A percentile compares a stretch with the other conserved stretches of the same genome.
Conservation (phyloP, 176 grass and related monocot species). For the Pontederia paniculata region DNA sequence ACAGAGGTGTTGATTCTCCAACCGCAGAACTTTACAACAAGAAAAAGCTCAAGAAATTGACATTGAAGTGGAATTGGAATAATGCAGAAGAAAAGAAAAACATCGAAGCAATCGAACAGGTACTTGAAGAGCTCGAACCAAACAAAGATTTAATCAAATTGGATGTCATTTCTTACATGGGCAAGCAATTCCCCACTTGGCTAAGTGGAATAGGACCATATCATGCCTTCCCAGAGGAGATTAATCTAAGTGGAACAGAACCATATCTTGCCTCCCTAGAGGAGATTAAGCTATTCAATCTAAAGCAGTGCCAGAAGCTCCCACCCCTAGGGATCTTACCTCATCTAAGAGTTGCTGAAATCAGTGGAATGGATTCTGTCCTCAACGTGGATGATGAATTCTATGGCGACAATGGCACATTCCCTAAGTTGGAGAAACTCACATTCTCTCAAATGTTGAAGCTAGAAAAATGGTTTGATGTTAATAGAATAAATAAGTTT, state of each 20-base stretch:
- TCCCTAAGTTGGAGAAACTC: slow-evolving; percentile 37
- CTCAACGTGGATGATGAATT: slow-evolving; percentile 21
- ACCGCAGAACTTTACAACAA: too few relatives aligned
- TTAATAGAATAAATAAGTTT: slow-evolving; percentile 22
- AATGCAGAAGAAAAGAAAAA: too few relatives aligned
- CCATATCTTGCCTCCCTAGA: slow-evolving; percentile 26
- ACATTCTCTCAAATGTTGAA: too few relatives aligned
- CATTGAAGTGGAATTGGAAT: too few relatives aligned
- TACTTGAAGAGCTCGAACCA: slow-evolving; percentile 38
- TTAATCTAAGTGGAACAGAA: too few relatives aligned
- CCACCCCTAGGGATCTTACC: slow-evolving; percentile 30
- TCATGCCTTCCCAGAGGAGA: too few relatives aligned
- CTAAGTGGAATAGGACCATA: too few relatives aligned
- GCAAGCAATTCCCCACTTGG: too few relatives aligned
- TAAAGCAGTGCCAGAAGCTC: slow-evolving; percentile 33
- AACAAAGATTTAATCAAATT: slow-evolving; percentile 35
- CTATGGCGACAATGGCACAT: not conserved
- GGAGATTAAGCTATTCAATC: slow-evolving; percentile 33
- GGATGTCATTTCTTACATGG: too few relatives aligned
- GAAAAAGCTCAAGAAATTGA: too few relatives aligned
- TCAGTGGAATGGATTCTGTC: too few relatives aligned
- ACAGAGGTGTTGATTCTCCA: slow-evolving; percentile 8
- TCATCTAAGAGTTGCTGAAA: too few relatives aligned
- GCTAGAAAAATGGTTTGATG: slow-evolving; percentile 25
- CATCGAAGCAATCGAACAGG: slow-evolving; percentile 1